A percentile compares a stretch with the other conserved stretches of the same genome.
Evolutionary conservation across 192 early-diverging fungal species (phyloP).

Genomic region (Haplosporangium gracile): DNA sequence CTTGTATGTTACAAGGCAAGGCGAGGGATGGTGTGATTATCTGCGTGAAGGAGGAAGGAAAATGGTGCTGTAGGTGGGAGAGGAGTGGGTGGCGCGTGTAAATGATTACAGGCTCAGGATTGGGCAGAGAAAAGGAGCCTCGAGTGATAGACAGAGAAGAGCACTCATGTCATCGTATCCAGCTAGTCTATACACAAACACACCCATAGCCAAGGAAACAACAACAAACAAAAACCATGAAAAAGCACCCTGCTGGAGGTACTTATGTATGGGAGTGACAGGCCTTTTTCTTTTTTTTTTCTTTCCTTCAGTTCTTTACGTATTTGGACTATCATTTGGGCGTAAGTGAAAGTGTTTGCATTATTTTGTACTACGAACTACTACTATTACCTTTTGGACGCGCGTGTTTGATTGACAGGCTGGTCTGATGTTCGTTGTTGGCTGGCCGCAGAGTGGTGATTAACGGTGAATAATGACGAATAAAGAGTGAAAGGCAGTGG

Average conservation of each 20-base stretch:
- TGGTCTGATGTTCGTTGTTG: background rate
- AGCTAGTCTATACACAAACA: background rate
- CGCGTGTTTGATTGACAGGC: conserved; percentile 8
- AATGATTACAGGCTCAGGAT: background rate
- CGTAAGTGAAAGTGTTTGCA: background rate
- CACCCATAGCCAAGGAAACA: background rate
- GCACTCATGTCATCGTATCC: background rate
- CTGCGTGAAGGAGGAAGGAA: background rate
- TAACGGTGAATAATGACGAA: background rate
- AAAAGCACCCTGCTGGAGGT: background rate
- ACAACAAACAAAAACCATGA: background rate
- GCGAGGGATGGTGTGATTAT: background rate
- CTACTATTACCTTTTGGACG: background rate
- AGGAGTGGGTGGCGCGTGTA: background rate
- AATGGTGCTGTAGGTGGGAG: background rate
- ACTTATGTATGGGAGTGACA: background rate
- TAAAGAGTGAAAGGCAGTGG: background rate
- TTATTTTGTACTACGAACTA: background rate
- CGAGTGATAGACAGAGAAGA: background rate
- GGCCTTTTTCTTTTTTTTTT: background rate
- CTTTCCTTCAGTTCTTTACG: background rate
- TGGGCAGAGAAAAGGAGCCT: background rate
- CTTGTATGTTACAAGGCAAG: background rate
- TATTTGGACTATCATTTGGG: background rate
- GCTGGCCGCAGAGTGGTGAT: background rate